Base-by-base conservation (phyloP, 352 stramenopile species). In the Phytophthora aleatoria region DNA sequence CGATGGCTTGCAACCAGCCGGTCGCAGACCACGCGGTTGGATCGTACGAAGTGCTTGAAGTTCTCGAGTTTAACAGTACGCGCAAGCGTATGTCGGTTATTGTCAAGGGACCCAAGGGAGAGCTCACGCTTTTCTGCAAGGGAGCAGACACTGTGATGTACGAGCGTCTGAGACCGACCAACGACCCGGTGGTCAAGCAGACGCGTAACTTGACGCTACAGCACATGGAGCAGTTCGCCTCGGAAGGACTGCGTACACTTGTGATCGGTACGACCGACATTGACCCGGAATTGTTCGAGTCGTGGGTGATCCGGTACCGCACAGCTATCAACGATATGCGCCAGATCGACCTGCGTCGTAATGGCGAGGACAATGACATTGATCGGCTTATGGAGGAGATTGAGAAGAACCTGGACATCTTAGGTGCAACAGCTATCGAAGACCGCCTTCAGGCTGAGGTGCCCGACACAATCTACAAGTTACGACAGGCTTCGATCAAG, bases 21-120 rank as follows among this genome's bases (percentile, higher is more conserved):
- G 61, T 73, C 20, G 56, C 56, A 9, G 57, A 71, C 2, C 77
- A 85, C 31, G 3, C 51, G 7, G 63, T 82, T 0, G 71, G 73
- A 5, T 44, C 67, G 20, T 98, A 96, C 53, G 65, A 97, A n/a
- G 77, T 99, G 3, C 64, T 98, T 6, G 91, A 97, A 52, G 91
- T 97, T 13, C 90, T 98, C 10, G 91, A 97, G 39, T 99, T 98
- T 67, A 97, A 98, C 74, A 97, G 87, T 24, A 98, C 90, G 27
- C 87, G 95, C 2, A 99, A 99, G 74, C 89, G 95, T 31, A 99
- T 99, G 95, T 98, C 91, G 3, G 90, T 98, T 24, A 84, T 99
- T 36, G 75, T 95, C 9, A 77, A 81, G 39, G 72, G 61, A 2
- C 84, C 79, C 0, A 51, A 74, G 5, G 85, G 83, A 3, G 71